phyloP scores from a whole-genome alignment of 1,139 yeast genomes.

The Entelexis sorbosivorans region DNA sequence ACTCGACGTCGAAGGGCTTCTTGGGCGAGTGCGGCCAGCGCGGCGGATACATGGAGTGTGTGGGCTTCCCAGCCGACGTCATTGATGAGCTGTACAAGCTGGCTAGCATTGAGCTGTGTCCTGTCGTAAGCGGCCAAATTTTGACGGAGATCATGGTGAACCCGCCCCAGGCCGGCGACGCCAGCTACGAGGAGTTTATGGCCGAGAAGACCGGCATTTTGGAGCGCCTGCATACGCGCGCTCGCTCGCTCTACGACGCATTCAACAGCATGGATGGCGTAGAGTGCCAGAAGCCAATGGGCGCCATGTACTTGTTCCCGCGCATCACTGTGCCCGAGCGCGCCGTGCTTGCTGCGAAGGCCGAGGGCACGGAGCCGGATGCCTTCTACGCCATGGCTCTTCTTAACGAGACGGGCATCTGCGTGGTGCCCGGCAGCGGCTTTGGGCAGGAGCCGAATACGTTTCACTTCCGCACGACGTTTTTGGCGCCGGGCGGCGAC shows the following conservation, averaged over 20 bases:
- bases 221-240: conserved; percentile 50
- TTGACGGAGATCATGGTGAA: conserved; percentile 83
- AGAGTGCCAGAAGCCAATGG: conserved; percentile 76
- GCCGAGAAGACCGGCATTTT: conserved; percentile 53
- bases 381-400: conserved; percentile 78
- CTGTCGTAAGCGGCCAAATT: conserved; percentile 91
- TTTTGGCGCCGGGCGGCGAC: conserved; percentile 85
- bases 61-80: conserved; percentile 65
- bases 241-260: conserved; percentile 53
- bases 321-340: conserved; percentile 50
- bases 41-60: conserved; percentile 94
- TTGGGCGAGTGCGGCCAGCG: conserved; percentile 98
- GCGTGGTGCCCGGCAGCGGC: conserved; percentile 95
- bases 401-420: conserved; percentile 83
- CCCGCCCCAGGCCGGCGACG: conserved; percentile 73
- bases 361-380: conserved; percentile 46
- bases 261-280: conserved; percentile 71
- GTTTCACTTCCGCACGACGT: conserved; percentile 87
- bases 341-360: conserved; percentile 52
- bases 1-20: conserved; percentile 93
- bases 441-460: conserved; percentile 88
- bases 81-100: conserved; percentile 63
- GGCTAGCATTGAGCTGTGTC: conserved; percentile 83
- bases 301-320: conserved; percentile 97
- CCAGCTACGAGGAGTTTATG: conserved; percentile 56